These are phyloP conservation scores for Lepidopterella palustris DNA, from an alignment of 495 filamentous ascomycete species.

Conservation along the genomic window DNA sequence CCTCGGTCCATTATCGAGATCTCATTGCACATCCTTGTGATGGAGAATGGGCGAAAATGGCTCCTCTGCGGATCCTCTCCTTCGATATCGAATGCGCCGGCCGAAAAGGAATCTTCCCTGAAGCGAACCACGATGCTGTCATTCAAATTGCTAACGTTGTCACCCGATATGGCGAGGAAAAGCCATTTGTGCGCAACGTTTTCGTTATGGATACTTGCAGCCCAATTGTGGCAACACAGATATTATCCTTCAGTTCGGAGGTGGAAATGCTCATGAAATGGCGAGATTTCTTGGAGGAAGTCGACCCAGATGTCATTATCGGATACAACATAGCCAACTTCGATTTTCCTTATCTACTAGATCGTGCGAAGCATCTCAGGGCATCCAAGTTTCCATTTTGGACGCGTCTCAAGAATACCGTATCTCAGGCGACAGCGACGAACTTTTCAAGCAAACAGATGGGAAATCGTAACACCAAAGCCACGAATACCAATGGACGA, in stretches of 20 bases:
- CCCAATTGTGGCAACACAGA: slow-evolving; percentile 88
- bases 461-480: slow-evolving; percentile 89
- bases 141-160: slow-evolving; percentile 99
- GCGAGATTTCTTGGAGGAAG: slow-evolving; percentile 82
- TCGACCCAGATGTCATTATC: slow-evolving; percentile 96
- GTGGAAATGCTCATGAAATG: slow-evolving; percentile 80
- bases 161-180: slow-evolving; percentile 88
- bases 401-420: slow-evolving; percentile 62
- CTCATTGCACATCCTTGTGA: slow-evolving; percentile 82
- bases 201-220: slow-evolving; percentile 90
- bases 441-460: slow-evolving; percentile 98
- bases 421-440: slow-evolving; percentile 62
- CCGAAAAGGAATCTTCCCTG: slow-evolving; percentile 94
- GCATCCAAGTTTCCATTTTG: slow-evolving; percentile 70
- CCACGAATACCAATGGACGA: slow-evolving; percentile 89
- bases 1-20: slow-evolving; percentile 69
- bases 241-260: slow-evolving; percentile 75
- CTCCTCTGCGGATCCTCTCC: slow-evolving; percentile 82
- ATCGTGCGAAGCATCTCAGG: slow-evolving; percentile 80
- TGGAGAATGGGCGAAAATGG: slow-evolving; percentile 98
- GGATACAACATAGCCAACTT: slow-evolving; percentile 99
- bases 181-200: slow-evolving; percentile 93
- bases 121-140: slow-evolving; percentile 82
- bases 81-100: slow-evolving; percentile 99
- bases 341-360: slow-evolving; percentile 94